Conservation (phyloP, 352 stramenopile genomes). For the Sclerospora graminicola region DNA sequence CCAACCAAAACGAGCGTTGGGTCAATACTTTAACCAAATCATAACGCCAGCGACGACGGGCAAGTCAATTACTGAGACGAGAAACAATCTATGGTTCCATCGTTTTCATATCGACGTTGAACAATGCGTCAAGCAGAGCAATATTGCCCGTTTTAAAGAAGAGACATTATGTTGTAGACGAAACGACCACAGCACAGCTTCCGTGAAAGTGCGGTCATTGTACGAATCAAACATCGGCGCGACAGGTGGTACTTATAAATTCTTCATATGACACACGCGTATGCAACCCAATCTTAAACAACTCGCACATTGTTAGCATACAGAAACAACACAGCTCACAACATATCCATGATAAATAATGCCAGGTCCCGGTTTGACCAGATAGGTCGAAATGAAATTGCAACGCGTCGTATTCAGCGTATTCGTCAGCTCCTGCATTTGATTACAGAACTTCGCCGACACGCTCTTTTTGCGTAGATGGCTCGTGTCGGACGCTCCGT, state of each 20-base stretch:
- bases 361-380: slow-evolving; percentile 76
- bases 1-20: slow-evolving; percentile 69
- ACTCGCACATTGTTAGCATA: slow-evolving; percentile 85
- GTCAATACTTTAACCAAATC: slow-evolving; percentile 75
- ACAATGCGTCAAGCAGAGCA: slow-evolving; percentile 71
- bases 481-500: slow-evolving; percentile 22
- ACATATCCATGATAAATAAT: slow-evolving; percentile 86
- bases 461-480: slow-evolving; percentile 50
- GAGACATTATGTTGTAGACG: slow-evolving; percentile 71
- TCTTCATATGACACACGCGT: slow-evolving; percentile 86
- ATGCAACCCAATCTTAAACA: slow-evolving; percentile 85
- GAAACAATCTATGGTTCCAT: slow-evolving; percentile 82
- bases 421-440: slow-evolving; percentile 81
- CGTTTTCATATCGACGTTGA: slow-evolving; percentile 87
- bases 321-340: slow-evolving; percentile 82
- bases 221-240: slow-evolving; percentile 74
- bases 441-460: slow-evolving; percentile 73
- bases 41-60: slow-evolving; percentile 75
- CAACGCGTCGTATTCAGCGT: slow-evolving; percentile 78
- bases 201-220: slow-evolving; percentile 81
- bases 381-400: slow-evolving; percentile 87
- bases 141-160: slow-evolving; percentile 92
- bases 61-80: slow-evolving; percentile 76
- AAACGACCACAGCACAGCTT: slow-evolving; percentile 88
- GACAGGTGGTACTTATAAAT: slow-evolving; percentile 74